A percentile compares a stretch with the other conserved stretches of the same genome.
phyloP scores from a whole-genome alignment of 805 yeast species.

The Ogataea wickerhamii region DNA sequence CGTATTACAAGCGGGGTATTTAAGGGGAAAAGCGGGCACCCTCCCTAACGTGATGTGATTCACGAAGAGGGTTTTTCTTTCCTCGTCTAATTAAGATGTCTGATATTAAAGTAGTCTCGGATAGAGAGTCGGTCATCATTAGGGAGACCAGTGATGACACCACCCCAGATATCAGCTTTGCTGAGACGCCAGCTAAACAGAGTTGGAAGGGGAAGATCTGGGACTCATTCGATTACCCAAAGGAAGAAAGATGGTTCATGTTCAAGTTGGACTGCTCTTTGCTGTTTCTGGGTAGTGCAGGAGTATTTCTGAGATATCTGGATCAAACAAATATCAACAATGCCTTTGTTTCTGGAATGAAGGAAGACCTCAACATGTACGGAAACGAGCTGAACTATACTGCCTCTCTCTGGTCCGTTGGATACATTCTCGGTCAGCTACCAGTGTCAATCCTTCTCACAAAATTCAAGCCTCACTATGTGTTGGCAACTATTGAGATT shows the following conservation, averaged over 20 bases:
- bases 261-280: background rate
- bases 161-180: too few species aligned
- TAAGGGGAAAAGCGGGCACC: too few species aligned
- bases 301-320: background rate
- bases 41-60: too few species aligned
- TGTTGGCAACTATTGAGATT: constrained; percentile 18
- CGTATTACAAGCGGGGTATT: too few species aligned
- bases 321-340: constrained; percentile 13
- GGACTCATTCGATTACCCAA: constrained; percentile 2
- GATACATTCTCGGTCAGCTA: constrained; percentile 57
- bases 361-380: constrained; percentile 36
- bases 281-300: background rate
- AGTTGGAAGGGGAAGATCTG: background rate
- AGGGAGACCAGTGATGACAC: too few species aligned
- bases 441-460: constrained; percentile 50
- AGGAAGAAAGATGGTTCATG: constrained; percentile 1
- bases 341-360: constrained; percentile 65
- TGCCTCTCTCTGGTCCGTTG: constrained; percentile 30
- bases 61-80: too few species aligned
- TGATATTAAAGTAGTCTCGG: too few species aligned
- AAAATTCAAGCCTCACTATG: constrained; percentile 6
- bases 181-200: too few species aligned
- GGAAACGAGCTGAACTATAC: constrained; percentile 21
- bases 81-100: too few species aligned
- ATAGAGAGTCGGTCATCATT: too few species aligned